Conservation (phyloP, 805 yeast species). For the Zygoascus biomembranicola region DNA sequence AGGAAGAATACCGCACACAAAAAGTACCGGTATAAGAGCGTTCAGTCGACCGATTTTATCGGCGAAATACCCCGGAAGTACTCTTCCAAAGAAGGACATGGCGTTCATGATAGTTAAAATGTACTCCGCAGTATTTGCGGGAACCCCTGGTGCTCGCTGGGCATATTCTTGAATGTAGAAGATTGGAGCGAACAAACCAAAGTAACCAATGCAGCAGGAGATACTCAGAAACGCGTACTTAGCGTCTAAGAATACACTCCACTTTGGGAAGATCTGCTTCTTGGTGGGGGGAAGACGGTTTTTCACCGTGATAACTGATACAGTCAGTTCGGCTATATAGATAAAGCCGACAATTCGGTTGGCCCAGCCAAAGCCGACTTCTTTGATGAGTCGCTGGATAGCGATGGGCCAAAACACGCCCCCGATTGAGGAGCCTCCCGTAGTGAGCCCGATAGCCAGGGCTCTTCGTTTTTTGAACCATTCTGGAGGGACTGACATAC, state of each 20-base stretch:
- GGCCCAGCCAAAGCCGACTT: constrained; percentile 48
- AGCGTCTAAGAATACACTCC: constrained; percentile 20
- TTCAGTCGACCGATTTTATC: constrained; percentile 43
- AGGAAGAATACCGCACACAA: constrained; percentile 26
- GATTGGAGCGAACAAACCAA: constrained; percentile 25
- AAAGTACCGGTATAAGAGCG: constrained; percentile 23
- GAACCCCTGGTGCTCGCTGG: constrained; percentile 9
- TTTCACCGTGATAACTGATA: constrained; percentile 4
- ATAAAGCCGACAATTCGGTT: constrained; percentile 42
- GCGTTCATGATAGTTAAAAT: constrained; percentile 27
- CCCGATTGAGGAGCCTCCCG: constrained; percentile 44
- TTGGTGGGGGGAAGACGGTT: constrained; percentile 5
- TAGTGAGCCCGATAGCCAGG: constrained; percentile 41
- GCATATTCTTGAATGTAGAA: constrained; percentile 26
- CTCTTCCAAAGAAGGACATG: constrained; percentile 39
- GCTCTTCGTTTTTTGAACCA: constrained; percentile 42
- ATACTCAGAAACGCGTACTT: constrained; percentile 14
- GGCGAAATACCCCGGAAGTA: constrained; percentile 39
- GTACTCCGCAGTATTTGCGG: constrained; percentile 16
- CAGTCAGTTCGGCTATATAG: constrained; percentile 11
- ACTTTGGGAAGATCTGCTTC: constrained; percentile 9
- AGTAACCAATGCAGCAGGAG: constrained; percentile 14
- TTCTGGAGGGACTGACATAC: constrained; percentile 37
- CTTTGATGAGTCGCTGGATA: constrained; percentile 33
- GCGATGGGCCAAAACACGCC: constrained; percentile 42